Evolutionary conservation across 176 grass and related monocot genomes (phyloP).

Genomic region (Oryza meyeriana): DNA sequence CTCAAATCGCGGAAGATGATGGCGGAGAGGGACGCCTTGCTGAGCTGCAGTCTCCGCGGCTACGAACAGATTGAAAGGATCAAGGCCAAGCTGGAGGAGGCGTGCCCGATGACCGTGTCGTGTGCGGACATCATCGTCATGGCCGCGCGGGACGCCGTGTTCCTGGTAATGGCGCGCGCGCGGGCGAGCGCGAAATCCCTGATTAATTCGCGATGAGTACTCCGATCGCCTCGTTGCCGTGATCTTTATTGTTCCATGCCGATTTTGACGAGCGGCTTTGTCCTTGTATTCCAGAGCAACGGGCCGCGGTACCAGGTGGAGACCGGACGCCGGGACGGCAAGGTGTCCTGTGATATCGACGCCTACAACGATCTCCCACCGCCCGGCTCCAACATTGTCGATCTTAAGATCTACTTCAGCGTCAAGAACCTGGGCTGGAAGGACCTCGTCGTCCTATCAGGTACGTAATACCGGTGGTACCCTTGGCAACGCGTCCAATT

Average conservation of each 20-base stretch:
- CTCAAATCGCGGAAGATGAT: conserved; percentile 19
- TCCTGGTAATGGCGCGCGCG: conserved; percentile 25
- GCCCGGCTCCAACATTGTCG: conserved; percentile 32
- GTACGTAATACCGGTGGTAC: neutral
- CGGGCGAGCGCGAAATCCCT: too few species aligned
- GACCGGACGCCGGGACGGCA: conserved; percentile 57
- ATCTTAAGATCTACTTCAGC: conserved; percentile 60
- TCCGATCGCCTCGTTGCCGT: neutral
- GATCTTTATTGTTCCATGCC: neutral
- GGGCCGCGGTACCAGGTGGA: conserved; percentile 46
- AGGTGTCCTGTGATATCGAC: neutral
- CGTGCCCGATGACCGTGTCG: conserved; percentile 52
- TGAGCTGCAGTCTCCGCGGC: conserved; percentile 48
- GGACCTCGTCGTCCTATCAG: conserved; percentile 52
- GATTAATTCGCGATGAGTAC: neutral
- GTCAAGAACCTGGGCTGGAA: conserved; percentile 46
- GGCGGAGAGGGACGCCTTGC: conserved; percentile 32
- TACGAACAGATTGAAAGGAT: conserved; percentile 45
- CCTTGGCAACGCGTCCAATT: too few species aligned
- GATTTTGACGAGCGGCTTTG: neutral
- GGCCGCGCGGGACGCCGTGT: conserved; percentile 56
- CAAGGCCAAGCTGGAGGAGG: conserved; percentile 59
- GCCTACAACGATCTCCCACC: conserved; percentile 42
- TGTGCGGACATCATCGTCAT: conserved; percentile 65
- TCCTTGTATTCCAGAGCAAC: conserved; percentile 43